Evolutionary conservation across 2,329 filamentous ascomycete genomes (phyloP), one percentile per base, ranked within the genome.

Genomic region (Hypoxylon sp.): DNA sequence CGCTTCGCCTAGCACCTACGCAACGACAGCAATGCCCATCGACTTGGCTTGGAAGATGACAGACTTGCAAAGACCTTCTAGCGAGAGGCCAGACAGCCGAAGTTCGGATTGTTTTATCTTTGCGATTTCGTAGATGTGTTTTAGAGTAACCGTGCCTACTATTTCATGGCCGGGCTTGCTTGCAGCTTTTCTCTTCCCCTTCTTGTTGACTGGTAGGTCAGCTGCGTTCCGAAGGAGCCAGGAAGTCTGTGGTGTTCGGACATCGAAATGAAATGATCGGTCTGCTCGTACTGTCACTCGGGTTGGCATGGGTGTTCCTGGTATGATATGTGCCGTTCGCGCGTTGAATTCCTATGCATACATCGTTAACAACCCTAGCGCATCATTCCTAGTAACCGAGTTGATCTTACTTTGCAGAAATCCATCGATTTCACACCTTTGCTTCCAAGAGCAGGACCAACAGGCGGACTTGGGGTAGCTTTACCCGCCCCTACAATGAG

Each of bases 391-490:
- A 31, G 13, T 6, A 2, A 22, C 44, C 1, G 48, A 17, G 13
- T 31, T 26, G 39, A 71, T 22, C 59, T 70, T 57, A 97, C 95
- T 88, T 98, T 98, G 90, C 96, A 98, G 81, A 98, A 99, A 83
- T 99, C 96, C 91, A 99, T 99, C 65, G 93, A 97, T 86, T 99
- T 99, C 70, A 99, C 92, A 86, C 96, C 96, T 85, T 98, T 98
- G 81, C 91, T 95, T 83, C 96, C 96, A 72, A 99, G 88, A 59
- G 96, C 96, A 65, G 96, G 96, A 85, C 96, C 96, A 77, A 99
- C 94, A 3, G 96, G 96, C 35, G 96, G 96, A 82, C 94, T 97
- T 31, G 96, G 96, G 77, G 91, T 95, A 67, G 96, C 96, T 81
- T 98, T 94, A 26, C 96, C 96, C 63, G 96, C 96, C 76, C 95